Evolutionary conservation across 2,329 filamentous ascomycete genomes (phyloP), one percentile per base, ranked within the genome.

Genomic region (Fusarium irregulare): DNA sequence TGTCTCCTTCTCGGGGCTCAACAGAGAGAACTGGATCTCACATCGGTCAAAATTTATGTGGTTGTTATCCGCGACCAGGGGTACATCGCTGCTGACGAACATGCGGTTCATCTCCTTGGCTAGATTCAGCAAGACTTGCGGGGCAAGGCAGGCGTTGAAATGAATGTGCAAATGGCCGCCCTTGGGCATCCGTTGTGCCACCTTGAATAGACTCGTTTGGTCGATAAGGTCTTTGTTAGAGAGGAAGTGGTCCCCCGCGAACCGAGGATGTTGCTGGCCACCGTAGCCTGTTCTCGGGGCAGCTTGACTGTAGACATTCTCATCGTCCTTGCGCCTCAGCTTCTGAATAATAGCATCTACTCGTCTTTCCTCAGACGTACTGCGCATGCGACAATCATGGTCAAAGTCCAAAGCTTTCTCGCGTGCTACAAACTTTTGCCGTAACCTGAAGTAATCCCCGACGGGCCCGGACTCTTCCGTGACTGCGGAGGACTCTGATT

Each of bases 91-190:
- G 60, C 86, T 88, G 72, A 93, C 89, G 75, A 88, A 92, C 89
- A 94, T 93, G 69, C 86, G 86, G 2, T 85, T 75, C 83, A 90
- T 88, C 7, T 66, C 82, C 81, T 82, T 86, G 69, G 82, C 87
- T 70, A 83, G 82, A 25, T 81, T 78, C 14, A 93, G 82, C 21
- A 93, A 81, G 7, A 89, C 83, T 3, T 82, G 77, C 12, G 91
- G 90, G 16, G 83, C 81, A 7, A 93, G 81, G 64, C 91, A 92
- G n/a, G 91, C 86, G 76, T 93, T 94, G 83, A 92, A 93, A 77
- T 94, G 92, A 25, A 93, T 86, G 77, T 94, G 92, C 25, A 93
- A 82, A 75, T 93, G 89, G 1, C 86, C 86, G 4, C 91, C 92
- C 78, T 94, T 94, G 44, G 92, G 92, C 82, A 92, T 86, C 60